These are phyloP conservation scores for Capsicum baccatum DNA, from an alignment of 257 asterid genomes.

Conservation along the genomic window DNA sequence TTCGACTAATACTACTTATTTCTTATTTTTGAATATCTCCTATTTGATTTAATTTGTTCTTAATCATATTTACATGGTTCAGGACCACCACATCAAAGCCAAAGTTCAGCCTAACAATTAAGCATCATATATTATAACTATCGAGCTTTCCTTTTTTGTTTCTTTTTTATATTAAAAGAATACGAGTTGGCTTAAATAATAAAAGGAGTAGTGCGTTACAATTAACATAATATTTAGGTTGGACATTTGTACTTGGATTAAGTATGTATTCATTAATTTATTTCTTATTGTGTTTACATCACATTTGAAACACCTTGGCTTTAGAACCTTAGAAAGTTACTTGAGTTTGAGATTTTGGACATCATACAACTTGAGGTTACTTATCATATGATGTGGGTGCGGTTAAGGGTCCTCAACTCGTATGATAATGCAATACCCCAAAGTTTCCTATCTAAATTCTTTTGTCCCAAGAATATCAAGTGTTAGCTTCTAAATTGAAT, in stretches of 20 bases:
- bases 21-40: neutral
- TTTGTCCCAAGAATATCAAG: too few relatives aligned
- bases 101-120: neutral
- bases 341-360: too few relatives aligned
- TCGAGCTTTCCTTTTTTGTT: neutral
- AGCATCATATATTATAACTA: neutral
- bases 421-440: too few relatives aligned
- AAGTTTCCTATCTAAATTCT: too few relatives aligned
- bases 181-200: neutral
- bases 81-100: neutral
- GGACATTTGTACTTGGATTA: neutral
- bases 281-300: neutral
- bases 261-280: neutral
- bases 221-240: neutral
- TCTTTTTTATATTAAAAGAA: neutral
- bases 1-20: neutral
- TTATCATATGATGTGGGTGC: too few relatives aligned
- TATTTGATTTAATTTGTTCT: neutral
- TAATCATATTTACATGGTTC: neutral
- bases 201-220: neutral
- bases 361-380: too few relatives aligned
- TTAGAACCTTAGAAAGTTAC: too few relatives aligned
- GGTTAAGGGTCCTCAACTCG: too few relatives aligned
- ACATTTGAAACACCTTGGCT: too few relatives aligned
- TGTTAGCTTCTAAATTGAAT: too few relatives aligned